These are phyloP conservation scores for Allodekkera sacchari DNA, from an alignment of 805 yeast species.

Conservation along the genomic window DNA sequence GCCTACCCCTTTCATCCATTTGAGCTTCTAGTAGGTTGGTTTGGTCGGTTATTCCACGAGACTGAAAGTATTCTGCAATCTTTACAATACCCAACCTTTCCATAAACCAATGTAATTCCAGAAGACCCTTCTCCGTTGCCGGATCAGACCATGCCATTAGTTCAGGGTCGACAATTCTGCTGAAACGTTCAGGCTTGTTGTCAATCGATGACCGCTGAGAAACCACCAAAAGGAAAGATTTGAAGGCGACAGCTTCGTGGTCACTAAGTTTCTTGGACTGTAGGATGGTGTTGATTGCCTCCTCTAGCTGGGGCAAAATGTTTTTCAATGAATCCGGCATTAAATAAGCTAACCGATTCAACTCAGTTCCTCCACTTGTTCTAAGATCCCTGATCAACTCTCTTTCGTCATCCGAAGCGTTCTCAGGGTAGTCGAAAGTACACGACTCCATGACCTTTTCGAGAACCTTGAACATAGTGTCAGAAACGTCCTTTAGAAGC, in stretches of 20 bases:
- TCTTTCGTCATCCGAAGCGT: constrained; percentile 52
- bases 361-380: constrained; percentile 89
- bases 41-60: constrained; percentile 68
- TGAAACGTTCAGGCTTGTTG: constrained; percentile 64
- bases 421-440: constrained; percentile 69
- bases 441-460: constrained; percentile 81
- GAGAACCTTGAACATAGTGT: constrained; percentile 70
- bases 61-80: constrained; percentile 84
- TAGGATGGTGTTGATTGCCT: constrained; percentile 65
- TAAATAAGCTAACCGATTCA: constrained; percentile 86
- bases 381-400: constrained; percentile 82
- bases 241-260: constrained; percentile 90
- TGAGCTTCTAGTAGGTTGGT: constrained; percentile 69
- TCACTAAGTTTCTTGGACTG: constrained; percentile 65
- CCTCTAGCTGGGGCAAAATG: constrained; percentile 75
- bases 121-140: constrained; percentile 78
- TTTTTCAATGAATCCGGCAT: constrained; percentile 86
- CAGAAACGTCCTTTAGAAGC: constrained; percentile 65
- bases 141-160: constrained; percentile 89
- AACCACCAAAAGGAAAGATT: constrained; percentile 83
- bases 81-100: constrained; percentile 91
- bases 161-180: constrained; percentile 89
- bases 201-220: constrained; percentile 76
- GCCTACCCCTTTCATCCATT: constrained; percentile 86
- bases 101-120: constrained; percentile 96